A percentile compares a stretch with the other conserved stretches of the same genome.
These are phyloP conservation scores for Starmerella bombi DNA, from an alignment of 805 yeast genomes.

Conservation along the genomic window DNA sequence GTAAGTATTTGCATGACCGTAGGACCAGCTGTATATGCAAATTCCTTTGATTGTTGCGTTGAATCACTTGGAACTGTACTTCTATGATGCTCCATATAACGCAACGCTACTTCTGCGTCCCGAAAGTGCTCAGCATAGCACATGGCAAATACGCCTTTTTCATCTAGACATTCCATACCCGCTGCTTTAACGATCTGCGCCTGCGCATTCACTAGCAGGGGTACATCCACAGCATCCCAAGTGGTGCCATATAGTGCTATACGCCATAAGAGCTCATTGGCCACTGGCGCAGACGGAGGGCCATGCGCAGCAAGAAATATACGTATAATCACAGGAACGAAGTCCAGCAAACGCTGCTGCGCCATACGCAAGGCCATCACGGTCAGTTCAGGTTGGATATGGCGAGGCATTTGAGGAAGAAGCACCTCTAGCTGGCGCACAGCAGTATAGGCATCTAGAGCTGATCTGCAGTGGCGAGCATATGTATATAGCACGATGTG, in stretches of 20 bases:
- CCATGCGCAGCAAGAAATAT: slow-evolving; percentile 16
- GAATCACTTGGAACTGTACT: background rate
- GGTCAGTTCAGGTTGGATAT: slow-evolving; percentile 17
- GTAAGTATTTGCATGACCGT: slow-evolving; percentile 11
- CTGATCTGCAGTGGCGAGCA: slow-evolving; percentile 17
- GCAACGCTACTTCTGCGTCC: slow-evolving; percentile 8
- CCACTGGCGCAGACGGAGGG: slow-evolving; percentile 1
- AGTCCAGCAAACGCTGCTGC: slow-evolving; percentile 19
- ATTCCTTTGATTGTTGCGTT: background rate
- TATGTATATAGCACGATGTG: slow-evolving; percentile 22
- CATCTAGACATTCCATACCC: slow-evolving; percentile 17
- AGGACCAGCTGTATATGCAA: slow-evolving; percentile 15
- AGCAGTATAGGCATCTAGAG: slow-evolving; percentile 21
- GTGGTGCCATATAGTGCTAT: slow-evolving; percentile 22
- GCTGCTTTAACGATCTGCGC: slow-evolving; percentile 18
- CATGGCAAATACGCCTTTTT: slow-evolving; percentile 25
- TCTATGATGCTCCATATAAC: slow-evolving; percentile 4
- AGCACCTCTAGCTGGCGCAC: slow-evolving; percentile 17
- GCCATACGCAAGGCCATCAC: slow-evolving; percentile 18
- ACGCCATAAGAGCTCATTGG: slow-evolving; percentile 25
- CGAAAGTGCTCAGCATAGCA: slow-evolving; percentile 20
- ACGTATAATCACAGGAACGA: slow-evolving; percentile 21
- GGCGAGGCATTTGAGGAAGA: slow-evolving; percentile 8
- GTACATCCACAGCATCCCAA: slow-evolving; percentile 18
- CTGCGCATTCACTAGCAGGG: slow-evolving; percentile 21